phyloP scores from a whole-genome alignment of 768 basidiomycete species.

The Boletus barrowsii region DNA sequence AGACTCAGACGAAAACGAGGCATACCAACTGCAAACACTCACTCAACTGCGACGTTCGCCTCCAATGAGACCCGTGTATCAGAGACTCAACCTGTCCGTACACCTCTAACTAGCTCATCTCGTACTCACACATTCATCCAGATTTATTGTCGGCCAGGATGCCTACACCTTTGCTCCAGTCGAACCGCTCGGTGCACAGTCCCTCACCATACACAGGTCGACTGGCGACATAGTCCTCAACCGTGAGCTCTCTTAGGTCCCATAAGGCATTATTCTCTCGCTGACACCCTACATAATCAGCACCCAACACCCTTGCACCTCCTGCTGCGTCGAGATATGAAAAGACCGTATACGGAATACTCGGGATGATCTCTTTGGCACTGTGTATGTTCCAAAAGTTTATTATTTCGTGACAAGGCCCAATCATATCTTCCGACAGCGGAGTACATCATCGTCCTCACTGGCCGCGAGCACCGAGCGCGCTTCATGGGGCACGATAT shows the following conservation, averaged over 20 bases:
- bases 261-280: background rate
- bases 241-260: conserved; percentile 39
- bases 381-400: conserved; percentile 50
- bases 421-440: conserved; percentile 44
- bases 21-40: background rate
- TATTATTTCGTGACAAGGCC: background rate
- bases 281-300: conserved; percentile 31
- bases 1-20: conserved; percentile 34
- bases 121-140: conserved; percentile 22
- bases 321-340: conserved; percentile 55
- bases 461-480: conserved; percentile 73
- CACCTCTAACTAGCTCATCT: background rate
- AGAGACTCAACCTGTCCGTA: conserved; percentile 69
- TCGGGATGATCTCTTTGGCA: conserved; percentile 73
- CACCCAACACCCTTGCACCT: conserved; percentile 52
- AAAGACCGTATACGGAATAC: conserved; percentile 70
- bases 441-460: conserved; percentile 90
- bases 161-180: conserved; percentile 78
- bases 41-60: background rate
- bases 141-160: conserved; percentile 68
- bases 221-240: conserved; percentile 77
- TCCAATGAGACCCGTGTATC: conserved; percentile 67
- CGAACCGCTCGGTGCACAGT: conserved; percentile 55
- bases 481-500: conserved; percentile 83
- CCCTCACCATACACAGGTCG: conserved; percentile 66